Percentiles rank a stretch among this genome's conserved stretches.
These are phyloP conservation scores for Suillus variegatus DNA, from an alignment of 768 basidiomycete species.

Conservation along the genomic window DNA sequence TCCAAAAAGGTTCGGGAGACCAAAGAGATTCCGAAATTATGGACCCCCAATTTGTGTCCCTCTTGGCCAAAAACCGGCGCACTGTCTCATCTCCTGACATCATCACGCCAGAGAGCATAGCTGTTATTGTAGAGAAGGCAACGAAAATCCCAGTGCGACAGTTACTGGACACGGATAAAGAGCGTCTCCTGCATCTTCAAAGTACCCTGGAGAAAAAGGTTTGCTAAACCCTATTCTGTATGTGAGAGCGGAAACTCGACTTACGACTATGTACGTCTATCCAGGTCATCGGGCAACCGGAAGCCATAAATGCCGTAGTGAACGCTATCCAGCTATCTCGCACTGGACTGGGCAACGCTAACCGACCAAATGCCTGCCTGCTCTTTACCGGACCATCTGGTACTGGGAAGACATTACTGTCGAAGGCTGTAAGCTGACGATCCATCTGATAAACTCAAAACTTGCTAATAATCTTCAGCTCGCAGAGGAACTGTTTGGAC, in stretches of 20 bases:
- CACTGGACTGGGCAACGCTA: slow-evolving; percentile 46
- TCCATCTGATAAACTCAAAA: neutral
- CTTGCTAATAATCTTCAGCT: slow-evolving; percentile 21
- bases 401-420: slow-evolving; percentile 42
- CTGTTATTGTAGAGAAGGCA: slow-evolving; percentile 5
- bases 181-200: slow-evolving; percentile 6
- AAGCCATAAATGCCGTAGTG: slow-evolving; percentile 47
- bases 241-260: neutral
- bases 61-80: slow-evolving; percentile 6
- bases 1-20: neutral
- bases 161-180: slow-evolving; percentile 6
- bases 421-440: slow-evolving; percentile 31
- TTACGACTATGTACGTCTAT: neutral
- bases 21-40: neutral
- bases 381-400: slow-evolving; percentile 42
- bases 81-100: slow-evolving; percentile 9
- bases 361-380: slow-evolving; percentile 47
- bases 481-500: slow-evolving; percentile 48
- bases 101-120: slow-evolving; percentile 8
- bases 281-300: slow-evolving; percentile 35
- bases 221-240: neutral
- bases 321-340: slow-evolving; percentile 50
- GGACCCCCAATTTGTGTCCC: neutral
- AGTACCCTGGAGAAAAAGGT: slow-evolving; percentile 5
- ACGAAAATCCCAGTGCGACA: slow-evolving; percentile 9